These are phyloP conservation scores for Cenchrus americanus DNA, from an alignment of 176 grass and related monocot species.

Conservation along the genomic window DNA sequence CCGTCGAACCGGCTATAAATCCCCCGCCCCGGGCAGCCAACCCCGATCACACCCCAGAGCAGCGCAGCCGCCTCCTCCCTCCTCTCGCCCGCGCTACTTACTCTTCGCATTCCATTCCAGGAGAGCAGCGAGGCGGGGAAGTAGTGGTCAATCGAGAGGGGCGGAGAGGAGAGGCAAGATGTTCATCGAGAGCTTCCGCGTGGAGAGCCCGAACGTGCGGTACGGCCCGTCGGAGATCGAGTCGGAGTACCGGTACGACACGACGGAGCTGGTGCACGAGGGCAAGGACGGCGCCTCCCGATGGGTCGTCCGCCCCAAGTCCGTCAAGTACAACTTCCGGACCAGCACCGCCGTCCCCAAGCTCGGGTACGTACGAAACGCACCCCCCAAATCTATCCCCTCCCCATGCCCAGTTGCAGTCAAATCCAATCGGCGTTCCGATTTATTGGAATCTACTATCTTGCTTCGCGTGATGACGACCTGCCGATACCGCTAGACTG, in stretches of 20 bases:
- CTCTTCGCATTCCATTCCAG: neutral
- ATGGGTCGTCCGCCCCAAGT: constrained; percentile 85
- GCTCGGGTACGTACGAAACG: constrained; percentile 61
- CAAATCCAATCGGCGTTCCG: neutral
- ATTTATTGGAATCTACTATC: neutral
- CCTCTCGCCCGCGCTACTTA: neutral
- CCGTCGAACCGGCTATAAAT: constrained; percentile 39
- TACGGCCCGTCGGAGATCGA: constrained; percentile 81
- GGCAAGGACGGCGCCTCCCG: constrained; percentile 66
- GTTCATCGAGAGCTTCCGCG: constrained; percentile 97
- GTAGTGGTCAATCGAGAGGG: neutral
- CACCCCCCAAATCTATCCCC: neutral
- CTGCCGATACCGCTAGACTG: no score
- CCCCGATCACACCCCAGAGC: constrained; percentile 22
- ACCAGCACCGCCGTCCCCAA: constrained; percentile 77
- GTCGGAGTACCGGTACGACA: constrained; percentile 89
- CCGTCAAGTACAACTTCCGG: constrained; percentile 85
- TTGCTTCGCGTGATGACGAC: neutral
- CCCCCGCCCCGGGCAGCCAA: neutral
- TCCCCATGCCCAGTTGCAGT: no score
- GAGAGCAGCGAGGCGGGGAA: neutral
- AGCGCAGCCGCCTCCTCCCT: neutral
- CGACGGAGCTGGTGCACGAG: constrained; percentile 94
- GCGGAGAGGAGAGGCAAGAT: constrained; percentile 43
- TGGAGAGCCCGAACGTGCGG: constrained; percentile 84